Evolutionary conservation across 306 rosid species (phyloP).

Genomic region (Cyclanthera cordifolia): DNA sequence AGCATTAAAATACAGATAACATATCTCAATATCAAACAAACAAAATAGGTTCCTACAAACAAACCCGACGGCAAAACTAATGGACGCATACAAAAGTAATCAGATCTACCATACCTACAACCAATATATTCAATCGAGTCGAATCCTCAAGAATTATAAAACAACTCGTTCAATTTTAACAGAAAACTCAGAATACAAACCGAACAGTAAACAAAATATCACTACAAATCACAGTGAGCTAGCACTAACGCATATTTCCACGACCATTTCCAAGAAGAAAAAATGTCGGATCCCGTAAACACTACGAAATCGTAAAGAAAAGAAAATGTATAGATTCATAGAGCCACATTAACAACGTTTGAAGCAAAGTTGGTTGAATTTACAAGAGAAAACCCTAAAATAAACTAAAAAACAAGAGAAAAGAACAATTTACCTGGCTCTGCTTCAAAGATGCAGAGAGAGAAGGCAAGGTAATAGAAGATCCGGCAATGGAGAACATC

Average conservation of each 20-base stretch:
- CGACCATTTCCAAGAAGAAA: background rate
- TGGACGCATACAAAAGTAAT: background rate
- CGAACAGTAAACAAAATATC: background rate
- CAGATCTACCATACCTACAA: conserved; percentile 10
- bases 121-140: background rate
- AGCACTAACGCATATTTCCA: background rate
- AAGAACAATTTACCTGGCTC: background rate
- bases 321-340: background rate
- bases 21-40: background rate
- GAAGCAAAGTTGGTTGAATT: background rate
- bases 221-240: background rate
- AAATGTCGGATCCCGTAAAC: background rate
- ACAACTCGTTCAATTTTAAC: background rate
- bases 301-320: background rate
- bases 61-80: background rate
- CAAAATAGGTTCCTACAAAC: background rate
- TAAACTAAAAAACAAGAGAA: background rate
- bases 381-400: background rate
- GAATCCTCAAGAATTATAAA: background rate
- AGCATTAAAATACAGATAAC: conserved; percentile 15
- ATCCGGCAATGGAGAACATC: conserved; percentile 10
- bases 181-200: background rate
- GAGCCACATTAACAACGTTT: background rate
- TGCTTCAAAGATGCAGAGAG: background rate
- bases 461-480: conserved; percentile 6